Base-by-base conservation (phyloP, 2,329 filamentous ascomycete species). In the Arthrobotrys entomopaga region DNA sequence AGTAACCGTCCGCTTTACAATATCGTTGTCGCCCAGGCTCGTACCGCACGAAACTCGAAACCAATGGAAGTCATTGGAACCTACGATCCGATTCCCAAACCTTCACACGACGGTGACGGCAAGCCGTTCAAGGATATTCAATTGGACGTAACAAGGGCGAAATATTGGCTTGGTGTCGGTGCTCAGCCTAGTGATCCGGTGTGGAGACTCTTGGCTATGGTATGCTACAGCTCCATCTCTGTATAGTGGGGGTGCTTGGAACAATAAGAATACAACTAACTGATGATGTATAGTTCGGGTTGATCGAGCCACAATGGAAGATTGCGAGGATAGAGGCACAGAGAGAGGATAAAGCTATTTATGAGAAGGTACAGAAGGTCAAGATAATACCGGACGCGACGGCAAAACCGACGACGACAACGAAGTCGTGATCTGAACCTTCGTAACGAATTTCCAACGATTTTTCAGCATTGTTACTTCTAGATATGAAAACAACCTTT, bases 111-210 rank as follows among this genome's bases (percentile, higher is more conserved):
- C 79, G 81, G 80, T 77, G 86, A 86, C n/a, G 87, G 88, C 16
- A 87, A 88, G 69, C 86, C 91, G 65, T 92, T 91, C 84, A 99
- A 99, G 83, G 93, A 98, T 78, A 91, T 99, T 81, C 89, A 92
- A 79, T 86, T 99, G 13, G 95, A 99, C 82, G 84, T 87, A 6
- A 84, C 87, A 77, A 86, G 95, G 73, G 91, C 94, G 67, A 90
- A 90, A 82, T 99, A 99, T 84, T 99, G 95, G 95, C 86, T 99
- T 40, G 95, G 95, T 81, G 94, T 98, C 2, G 95, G 95, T 0
- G 95, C 95, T 65, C 95, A 99, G 83, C 95, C 95, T 8, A 93
- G 91, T 76, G 92, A 97, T 78, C 89, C 91, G 2, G 91, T 91
- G 40, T 97, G 93, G 93, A 86, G 92, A 80, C 82, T 98, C 79